phyloP scores from a whole-genome alignment of 1,284 basidiomycete genomes.

The Ganoderma boninense region DNA sequence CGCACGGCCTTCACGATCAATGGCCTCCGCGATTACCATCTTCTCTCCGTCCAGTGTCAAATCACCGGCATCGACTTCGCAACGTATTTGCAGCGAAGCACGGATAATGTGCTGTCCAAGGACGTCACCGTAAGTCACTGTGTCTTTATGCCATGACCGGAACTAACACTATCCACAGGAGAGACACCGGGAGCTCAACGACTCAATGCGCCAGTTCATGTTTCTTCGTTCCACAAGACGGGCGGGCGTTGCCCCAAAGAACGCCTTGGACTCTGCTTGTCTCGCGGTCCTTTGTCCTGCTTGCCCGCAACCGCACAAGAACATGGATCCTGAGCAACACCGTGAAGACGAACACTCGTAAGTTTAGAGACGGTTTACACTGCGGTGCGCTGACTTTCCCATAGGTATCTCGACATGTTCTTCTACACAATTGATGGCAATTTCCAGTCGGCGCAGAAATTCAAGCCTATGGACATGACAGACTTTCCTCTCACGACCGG shows the following conservation, averaged over 20 bases:
- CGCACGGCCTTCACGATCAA: neutral
- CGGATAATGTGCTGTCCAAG: neutral
- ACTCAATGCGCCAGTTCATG: conserved; percentile 22
- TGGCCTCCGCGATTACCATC: neutral
- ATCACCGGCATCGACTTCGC: neutral
- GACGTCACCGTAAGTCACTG: no score
- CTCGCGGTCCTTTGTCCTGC: conserved; percentile 25
- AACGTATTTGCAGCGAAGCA: neutral
- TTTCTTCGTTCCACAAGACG: conserved; percentile 18
- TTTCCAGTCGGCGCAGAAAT: neutral
- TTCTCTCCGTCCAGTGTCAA: neutral
- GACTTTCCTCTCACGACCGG: neutral
- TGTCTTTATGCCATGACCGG: no score
- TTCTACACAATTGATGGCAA: neutral
- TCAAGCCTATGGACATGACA: neutral
- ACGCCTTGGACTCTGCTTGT: neutral
- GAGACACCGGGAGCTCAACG: conserved; percentile 30
- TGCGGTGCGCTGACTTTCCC: no score
- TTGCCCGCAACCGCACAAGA: conserved; percentile 33
- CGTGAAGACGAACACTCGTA: neutral
- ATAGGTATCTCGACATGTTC: neutral
- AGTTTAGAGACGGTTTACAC: no score
- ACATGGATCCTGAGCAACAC: conserved; percentile 28
- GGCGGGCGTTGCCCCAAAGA: neutral
- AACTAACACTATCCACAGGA: conserved; percentile 14